Percentiles rank a stretch among this genome's conserved stretches.
Conservation (phyloP, 768 basidiomycete species). For the Rhodosporidiobolus sp. region DNA sequence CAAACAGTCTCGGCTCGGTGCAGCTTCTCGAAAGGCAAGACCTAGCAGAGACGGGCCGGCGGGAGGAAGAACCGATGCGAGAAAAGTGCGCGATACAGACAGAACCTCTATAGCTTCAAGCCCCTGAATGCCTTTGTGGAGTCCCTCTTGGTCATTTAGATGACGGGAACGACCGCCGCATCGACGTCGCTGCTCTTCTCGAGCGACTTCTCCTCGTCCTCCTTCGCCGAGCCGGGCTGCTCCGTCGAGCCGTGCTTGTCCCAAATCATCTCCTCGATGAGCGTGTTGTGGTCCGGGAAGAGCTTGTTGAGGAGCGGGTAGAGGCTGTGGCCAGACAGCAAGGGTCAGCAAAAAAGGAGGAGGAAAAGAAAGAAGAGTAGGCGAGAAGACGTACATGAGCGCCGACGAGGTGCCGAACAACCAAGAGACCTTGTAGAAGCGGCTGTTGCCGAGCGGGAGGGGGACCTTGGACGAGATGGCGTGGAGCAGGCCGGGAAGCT, state of each 20-base stretch:
- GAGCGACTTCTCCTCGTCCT: conserved; percentile 13
- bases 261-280: conserved; percentile 6
- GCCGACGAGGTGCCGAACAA: conserved; percentile 2
- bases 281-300: conserved; percentile 12
- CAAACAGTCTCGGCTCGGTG: too few relatives aligned
- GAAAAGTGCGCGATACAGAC: too few relatives aligned
- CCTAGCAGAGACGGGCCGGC: too few relatives aligned
- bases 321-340: too few relatives aligned
- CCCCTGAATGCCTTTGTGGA: too few relatives aligned
- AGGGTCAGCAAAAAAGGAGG: too few relatives aligned
- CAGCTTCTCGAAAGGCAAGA: too few relatives aligned
- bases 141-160: too few relatives aligned
- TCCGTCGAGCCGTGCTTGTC: not conserved
- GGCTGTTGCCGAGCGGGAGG: conserved; percentile 52
- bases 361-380: not conserved
- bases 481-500: conserved; percentile 70
- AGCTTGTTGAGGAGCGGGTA: conserved; percentile 8
- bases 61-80: too few relatives aligned
- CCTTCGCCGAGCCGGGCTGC: not conserved
- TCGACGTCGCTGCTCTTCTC: not conserved
- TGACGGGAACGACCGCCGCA: not conserved
- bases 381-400: not conserved
- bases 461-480: conserved; percentile 65
- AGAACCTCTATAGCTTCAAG: too few relatives aligned
- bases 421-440: conserved; percentile 17